These are phyloP conservation scores for Monosporozyma siamensis DNA, from an alignment of 805 yeast species.

Conservation along the genomic window DNA sequence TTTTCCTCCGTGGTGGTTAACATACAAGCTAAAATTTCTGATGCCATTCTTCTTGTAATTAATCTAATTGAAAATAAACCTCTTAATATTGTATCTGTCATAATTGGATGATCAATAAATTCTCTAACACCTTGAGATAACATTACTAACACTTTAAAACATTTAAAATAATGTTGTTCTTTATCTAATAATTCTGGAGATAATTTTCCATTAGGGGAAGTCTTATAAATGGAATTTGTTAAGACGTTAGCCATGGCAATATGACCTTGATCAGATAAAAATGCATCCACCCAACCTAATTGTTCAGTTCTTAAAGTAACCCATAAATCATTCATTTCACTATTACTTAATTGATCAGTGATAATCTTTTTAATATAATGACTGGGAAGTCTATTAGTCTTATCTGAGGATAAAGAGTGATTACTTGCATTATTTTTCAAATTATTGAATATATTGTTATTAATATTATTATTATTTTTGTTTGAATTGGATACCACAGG, in stretches of 20 bases:
- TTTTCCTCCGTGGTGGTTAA: slow-evolving; percentile 29
- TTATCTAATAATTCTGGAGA: slow-evolving; percentile 46
- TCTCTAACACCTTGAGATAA: slow-evolving; percentile 22
- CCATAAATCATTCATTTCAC: slow-evolving; percentile 75
- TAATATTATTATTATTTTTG: not conserved
- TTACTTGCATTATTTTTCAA: not conserved
- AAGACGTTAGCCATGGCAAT: slow-evolving; percentile 62
- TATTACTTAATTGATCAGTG: slow-evolving; percentile 55
- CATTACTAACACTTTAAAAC: slow-evolving; percentile 47
- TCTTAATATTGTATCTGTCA: slow-evolving; percentile 55
- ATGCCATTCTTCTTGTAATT: slow-evolving; percentile 66
- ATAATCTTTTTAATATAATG: slow-evolving; percentile 67
- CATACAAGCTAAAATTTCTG: slow-evolving; percentile 60
- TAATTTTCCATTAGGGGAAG: slow-evolving; percentile 20
- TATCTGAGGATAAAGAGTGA: slow-evolving; percentile 14
- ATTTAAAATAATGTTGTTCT: slow-evolving; percentile 68
- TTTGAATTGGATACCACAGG: not conserved
- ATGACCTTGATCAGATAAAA: slow-evolving; percentile 75
- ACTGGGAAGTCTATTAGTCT: slow-evolving; percentile 47
- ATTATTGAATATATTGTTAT: too few relatives aligned
- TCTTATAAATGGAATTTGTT: slow-evolving; percentile 35
- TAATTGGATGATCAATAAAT: slow-evolving; percentile 27
- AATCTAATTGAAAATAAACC: slow-evolving; percentile 69
- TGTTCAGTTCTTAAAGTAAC: slow-evolving; percentile 90
- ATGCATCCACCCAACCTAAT: slow-evolving; percentile 67